Conservation (phyloP, 108 stramenopile genomes). For the Skeletonema grethae region DNA sequence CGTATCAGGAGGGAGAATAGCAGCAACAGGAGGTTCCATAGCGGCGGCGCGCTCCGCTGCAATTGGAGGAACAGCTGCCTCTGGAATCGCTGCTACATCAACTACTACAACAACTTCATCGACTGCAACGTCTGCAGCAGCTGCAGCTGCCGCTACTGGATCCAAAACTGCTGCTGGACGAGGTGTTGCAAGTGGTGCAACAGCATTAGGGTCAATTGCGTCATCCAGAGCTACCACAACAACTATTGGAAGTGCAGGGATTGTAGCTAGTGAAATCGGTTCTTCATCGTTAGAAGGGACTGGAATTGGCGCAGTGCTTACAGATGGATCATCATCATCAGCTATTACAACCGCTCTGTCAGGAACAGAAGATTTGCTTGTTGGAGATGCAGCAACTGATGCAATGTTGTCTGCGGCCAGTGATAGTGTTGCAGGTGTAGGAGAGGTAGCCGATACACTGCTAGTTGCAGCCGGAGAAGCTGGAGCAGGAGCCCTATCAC, state of each 20-base stretch:
- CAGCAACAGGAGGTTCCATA: slow-evolving; percentile 13
- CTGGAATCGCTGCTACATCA: slow-evolving; percentile 13
- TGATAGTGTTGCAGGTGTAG: slow-evolving; percentile 12
- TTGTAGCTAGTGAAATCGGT: slow-evolving; percentile 1
- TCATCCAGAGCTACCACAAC: slow-evolving; percentile 1
- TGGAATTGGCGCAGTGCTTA: slow-evolving; percentile 9
- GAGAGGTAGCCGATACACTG: slow-evolving; percentile 10
- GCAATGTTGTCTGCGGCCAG: not conserved
- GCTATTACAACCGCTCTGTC: not conserved
- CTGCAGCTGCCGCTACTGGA: not conserved
- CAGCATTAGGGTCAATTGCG: not conserved
- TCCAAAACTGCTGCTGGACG: not conserved
- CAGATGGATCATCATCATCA: slow-evolving; percentile 15
- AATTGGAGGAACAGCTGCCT: slow-evolving; percentile 1
- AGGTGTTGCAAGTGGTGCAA: not conserved
- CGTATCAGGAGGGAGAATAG: slow-evolving; percentile 7
- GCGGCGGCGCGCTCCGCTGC: slow-evolving; percentile 13
- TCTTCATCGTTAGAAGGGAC: not conserved
- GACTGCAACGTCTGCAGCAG: not conserved
- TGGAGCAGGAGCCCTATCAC: slow-evolving; percentile 10
- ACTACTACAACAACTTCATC: not conserved
- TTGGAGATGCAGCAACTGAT: slow-evolving; percentile 23
- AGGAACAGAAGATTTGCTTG: slow-evolving; percentile 14
- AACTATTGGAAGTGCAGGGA: not conserved
- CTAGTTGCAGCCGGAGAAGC: slow-evolving; percentile 13